Percentiles rank a stretch among this genome's conserved stretches.
Evolutionary conservation across 1,139 yeast genomes (phyloP).

Genomic region (Zygosaccharomyces sapae): DNA sequence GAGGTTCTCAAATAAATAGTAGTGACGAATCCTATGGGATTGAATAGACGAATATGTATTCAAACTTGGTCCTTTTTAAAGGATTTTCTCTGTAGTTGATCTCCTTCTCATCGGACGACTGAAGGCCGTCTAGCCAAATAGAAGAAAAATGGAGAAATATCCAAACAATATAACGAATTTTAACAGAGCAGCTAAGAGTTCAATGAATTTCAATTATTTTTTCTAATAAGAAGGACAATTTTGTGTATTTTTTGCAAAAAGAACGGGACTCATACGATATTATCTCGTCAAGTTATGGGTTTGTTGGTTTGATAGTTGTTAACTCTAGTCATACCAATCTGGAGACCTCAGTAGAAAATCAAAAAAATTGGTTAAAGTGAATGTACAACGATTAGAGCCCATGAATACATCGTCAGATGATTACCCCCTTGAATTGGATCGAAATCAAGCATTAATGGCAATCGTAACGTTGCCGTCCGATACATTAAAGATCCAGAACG

Average conservation of each 20-base stretch:
- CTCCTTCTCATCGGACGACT: slow-evolving; percentile 1
- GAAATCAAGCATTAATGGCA: neutral
- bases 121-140: neutral
- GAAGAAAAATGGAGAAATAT: neutral
- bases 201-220: neutral
- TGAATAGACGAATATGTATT: neutral
- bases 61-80: neutral
- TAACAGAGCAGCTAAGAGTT: neutral
- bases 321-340: neutral
- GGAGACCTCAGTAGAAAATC: neutral
- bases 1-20: neutral
- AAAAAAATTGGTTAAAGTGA: too few species aligned
- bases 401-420: too few species aligned
- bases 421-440: too few species aligned
- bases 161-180: neutral
- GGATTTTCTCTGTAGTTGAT: neutral
- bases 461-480: neutral
- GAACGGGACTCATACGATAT: neutral
- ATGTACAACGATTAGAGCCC: too few species aligned
- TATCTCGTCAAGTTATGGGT: neutral
- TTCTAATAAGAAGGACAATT: neutral
- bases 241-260: neutral
- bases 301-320: neutral
- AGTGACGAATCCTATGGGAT: neutral
- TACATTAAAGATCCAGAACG: neutral